These are phyloP conservation scores for Aschersonia sp. DNA, from an alignment of 2,329 filamentous ascomycete species.

Conservation along the genomic window DNA sequence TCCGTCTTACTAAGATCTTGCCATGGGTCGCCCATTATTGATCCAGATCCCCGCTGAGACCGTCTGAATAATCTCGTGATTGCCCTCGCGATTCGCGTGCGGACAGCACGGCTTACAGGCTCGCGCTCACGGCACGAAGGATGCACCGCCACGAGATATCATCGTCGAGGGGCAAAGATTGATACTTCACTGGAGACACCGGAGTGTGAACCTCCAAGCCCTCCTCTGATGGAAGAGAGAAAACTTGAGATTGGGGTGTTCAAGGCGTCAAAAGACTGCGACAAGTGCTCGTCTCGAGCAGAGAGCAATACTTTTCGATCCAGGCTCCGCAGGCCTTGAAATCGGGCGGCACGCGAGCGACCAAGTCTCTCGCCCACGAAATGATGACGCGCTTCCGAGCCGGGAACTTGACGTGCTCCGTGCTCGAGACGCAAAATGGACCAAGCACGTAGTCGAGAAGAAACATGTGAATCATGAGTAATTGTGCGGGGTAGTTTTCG, in stretches of 20 bases:
- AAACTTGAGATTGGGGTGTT: not conserved
- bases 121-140: no score
- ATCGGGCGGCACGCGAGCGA: slow-evolving; percentile 6
- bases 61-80: no score
- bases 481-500: slow-evolving; percentile 15
- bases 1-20: no score
- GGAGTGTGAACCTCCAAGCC: no score
- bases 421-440: slow-evolving; percentile 8
- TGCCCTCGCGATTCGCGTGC: no score
- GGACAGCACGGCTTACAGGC: no score
- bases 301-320: not conserved
- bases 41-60: no score
- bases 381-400: slow-evolving; percentile 13
- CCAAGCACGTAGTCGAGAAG: slow-evolving; percentile 16
- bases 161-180: no score
- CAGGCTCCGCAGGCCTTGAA: not conserved
- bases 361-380: slow-evolving; percentile 10
- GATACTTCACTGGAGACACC: no score
- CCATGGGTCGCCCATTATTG: no score
- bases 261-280: not conserved
- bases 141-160: no score
- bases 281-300: not conserved
- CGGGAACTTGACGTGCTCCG: slow-evolving; percentile 8
- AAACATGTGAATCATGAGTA: slow-evolving; percentile 22
- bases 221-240: no score